A percentile compares a stretch with the other conserved stretches of the same genome.
Conservation (phyloP, 768 basidiomycete species). For the Epithele typhae region DNA sequence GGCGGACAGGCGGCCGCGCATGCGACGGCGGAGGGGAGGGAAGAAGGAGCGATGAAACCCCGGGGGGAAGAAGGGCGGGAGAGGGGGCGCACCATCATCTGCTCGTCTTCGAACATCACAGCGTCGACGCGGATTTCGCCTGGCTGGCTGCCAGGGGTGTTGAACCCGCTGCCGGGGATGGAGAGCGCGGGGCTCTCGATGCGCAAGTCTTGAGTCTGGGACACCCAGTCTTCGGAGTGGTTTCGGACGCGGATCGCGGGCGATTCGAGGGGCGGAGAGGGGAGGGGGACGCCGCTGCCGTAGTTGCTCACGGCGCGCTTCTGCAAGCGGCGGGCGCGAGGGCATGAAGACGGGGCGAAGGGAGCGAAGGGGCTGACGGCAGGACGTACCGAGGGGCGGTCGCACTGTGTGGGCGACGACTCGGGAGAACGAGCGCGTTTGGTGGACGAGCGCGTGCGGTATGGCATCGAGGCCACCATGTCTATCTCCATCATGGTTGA, state of each 20-base stretch:
- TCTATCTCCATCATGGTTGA: conserved; percentile 61
- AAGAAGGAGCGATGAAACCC: neutral
- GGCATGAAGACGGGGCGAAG: conserved; percentile 4
- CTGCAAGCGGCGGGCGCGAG: conserved; percentile 34
- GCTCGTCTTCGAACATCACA: conserved; percentile 39
- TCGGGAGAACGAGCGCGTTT: conserved; percentile 66
- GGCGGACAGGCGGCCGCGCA: neutral
- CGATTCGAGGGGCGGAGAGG: conserved; percentile 11
- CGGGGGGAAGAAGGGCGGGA: neutral
- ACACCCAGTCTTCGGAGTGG: conserved; percentile 67
- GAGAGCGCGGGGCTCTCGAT: conserved; percentile 45
- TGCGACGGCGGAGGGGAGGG: too few relatives aligned
- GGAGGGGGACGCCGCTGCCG: conserved; percentile 16
- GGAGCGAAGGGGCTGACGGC: too few relatives aligned
- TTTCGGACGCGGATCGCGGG: conserved; percentile 26
- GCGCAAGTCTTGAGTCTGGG: conserved; percentile 61
- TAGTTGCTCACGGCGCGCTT: conserved; percentile 53
- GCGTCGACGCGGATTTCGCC: conserved; percentile 30
- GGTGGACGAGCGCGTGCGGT: conserved; percentile 31
- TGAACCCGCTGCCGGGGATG: conserved; percentile 11
- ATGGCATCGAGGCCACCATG: conserved; percentile 42
- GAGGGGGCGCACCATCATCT: conserved; percentile 19
- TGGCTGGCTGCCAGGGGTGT: conserved; percentile 1
- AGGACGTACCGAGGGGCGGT: conserved; percentile 51
- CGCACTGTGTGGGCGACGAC: conserved; percentile 40